Conservation (phyloP, 805 yeast species). For the Ogataea pilisensis region DNA sequence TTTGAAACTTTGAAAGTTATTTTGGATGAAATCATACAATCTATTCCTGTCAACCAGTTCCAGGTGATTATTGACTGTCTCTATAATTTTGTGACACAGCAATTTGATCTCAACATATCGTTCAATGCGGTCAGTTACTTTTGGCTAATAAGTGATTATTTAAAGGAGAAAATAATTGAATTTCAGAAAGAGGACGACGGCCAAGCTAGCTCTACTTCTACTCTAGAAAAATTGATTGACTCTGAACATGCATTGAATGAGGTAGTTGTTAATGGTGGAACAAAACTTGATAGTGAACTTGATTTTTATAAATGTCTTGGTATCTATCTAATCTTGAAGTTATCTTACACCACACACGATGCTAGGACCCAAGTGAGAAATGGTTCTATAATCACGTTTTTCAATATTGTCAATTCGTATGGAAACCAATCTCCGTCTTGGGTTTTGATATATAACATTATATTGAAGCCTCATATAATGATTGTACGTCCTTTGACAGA, state of each 20-base stretch:
- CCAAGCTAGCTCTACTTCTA: constrained; percentile 3
- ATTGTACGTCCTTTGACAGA: constrained; percentile 14
- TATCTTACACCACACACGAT: constrained; percentile 63
- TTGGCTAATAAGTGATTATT: constrained; percentile 85
- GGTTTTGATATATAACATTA: constrained; percentile 62
- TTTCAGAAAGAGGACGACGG: background rate
- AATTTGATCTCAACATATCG: constrained; percentile 75
- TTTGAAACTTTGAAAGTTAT: constrained; percentile 81
- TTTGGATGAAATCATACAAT: constrained; percentile 76
- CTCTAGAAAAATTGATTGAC: constrained; percentile 15
- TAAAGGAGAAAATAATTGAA: constrained; percentile 35
- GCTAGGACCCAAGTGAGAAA: constrained; percentile 76
- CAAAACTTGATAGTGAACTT: constrained; percentile 17
- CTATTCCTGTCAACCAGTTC: constrained; percentile 64
- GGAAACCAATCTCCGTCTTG: constrained; percentile 57
- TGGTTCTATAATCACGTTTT: constrained; percentile 86
- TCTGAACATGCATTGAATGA: constrained; percentile 20
- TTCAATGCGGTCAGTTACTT: constrained; percentile 89
- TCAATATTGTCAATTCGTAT: constrained; percentile 74
- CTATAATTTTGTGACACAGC: constrained; percentile 66
- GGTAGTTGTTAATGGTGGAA: constrained; percentile 7
- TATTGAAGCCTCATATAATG: constrained; percentile 51
- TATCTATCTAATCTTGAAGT: constrained; percentile 57
- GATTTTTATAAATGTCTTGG: constrained; percentile 43
- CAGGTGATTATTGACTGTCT: constrained; percentile 67